Conservation (phyloP, 2,329 filamentous ascomycete species). For the Fusarium torreyae region DNA sequence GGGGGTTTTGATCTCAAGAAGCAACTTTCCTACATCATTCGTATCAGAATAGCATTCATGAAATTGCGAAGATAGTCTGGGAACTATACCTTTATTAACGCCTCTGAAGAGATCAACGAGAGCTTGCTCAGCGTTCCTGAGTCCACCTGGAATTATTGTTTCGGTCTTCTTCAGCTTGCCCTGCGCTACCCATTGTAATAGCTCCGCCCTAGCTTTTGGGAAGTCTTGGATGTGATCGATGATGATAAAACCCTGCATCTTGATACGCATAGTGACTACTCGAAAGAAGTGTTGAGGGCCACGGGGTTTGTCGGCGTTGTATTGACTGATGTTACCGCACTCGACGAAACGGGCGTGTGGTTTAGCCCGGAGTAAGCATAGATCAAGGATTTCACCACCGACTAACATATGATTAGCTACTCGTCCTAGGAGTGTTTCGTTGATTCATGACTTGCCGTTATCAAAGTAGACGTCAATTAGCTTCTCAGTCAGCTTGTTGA, state of each 20-base stretch:
- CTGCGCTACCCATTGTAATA: conserved; percentile 76
- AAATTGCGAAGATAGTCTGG: too few relatives aligned
- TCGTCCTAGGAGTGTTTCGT: background rate
- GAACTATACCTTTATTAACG: conserved; percentile 72
- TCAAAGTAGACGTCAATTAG: conserved; percentile 80
- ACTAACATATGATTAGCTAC: conserved; percentile 55
- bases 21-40: conserved; percentile 54
- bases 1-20: conserved; percentile 49
- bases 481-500: conserved; percentile 70
- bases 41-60: too few relatives aligned
- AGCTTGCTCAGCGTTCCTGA: conserved; percentile 74
- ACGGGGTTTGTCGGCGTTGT: conserved; percentile 69
- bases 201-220: conserved; percentile 69
- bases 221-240: conserved; percentile 76
- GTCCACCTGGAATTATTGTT: conserved; percentile 77
- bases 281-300: conserved; percentile 71
- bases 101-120: conserved; percentile 77
- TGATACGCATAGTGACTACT: conserved; percentile 69
- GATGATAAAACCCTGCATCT: conserved; percentile 80
- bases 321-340: conserved; percentile 79
- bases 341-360: conserved; percentile 76
- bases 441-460: conserved; percentile 61
- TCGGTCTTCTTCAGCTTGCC: conserved; percentile 81
- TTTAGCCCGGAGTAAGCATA: conserved; percentile 74
- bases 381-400: conserved; percentile 78